Conservation (phyloP, 805 yeast species). For the Hagleromyces aurorensis region DNA sequence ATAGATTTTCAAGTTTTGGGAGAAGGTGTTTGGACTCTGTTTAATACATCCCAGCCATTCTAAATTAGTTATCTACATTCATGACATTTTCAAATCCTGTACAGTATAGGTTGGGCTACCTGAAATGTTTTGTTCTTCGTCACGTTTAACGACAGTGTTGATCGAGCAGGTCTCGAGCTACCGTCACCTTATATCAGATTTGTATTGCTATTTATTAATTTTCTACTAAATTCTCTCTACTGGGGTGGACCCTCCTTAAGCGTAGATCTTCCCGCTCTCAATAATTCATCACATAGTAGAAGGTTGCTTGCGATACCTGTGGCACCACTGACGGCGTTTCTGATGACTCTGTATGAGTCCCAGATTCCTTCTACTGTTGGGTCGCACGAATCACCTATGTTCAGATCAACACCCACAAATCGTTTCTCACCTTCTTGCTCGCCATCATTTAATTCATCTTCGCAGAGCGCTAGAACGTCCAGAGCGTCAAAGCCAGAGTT, state of each 20-base stretch:
- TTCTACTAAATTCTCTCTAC: no score
- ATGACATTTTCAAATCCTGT: no score
- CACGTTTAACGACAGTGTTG: no score
- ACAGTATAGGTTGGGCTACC: no score
- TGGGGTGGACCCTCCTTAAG: conserved; percentile 69
- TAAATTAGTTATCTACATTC: no score
- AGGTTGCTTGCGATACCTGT: conserved; percentile 91
- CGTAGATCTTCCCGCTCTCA: conserved; percentile 94
- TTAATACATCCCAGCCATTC: no score
- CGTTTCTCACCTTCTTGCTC: conserved; percentile 66
- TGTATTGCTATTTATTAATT: no score
- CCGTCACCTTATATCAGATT: no score
- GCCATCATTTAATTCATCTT: conserved; percentile 45
- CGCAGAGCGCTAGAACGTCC: conserved; percentile 81
- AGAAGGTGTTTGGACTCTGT: no score
- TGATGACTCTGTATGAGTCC: conserved; percentile 90
- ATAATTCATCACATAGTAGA: conserved; percentile 87
- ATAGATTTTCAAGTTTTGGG: no score
- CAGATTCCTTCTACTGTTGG: conserved; percentile 91
- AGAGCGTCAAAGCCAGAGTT: conserved; percentile 92
- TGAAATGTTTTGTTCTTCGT: no score
- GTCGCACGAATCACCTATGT: conserved; percentile 91
- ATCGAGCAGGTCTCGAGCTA: no score
- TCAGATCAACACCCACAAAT: conserved; percentile 83
- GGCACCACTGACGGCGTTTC: conserved; percentile 89